A percentile compares a stretch with the other conserved stretches of the same genome.
These are phyloP conservation scores for Cercospora beticola DNA, from an alignment of 2,329 filamentous ascomycete genomes.

Conservation along the genomic window DNA sequence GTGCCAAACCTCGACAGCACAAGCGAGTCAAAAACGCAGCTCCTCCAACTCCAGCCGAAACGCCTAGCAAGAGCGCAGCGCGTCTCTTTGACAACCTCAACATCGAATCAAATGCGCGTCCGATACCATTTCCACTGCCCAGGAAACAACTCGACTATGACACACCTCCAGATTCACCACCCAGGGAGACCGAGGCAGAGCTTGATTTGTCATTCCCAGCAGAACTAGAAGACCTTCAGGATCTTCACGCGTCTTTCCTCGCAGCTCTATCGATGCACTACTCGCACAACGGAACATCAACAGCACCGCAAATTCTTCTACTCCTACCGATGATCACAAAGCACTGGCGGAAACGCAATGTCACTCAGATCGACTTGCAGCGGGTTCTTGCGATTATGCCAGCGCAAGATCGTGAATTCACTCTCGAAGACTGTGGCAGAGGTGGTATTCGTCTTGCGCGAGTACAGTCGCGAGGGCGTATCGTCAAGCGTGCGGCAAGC, in stretches of 20 bases:
- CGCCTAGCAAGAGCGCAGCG: slow-evolving; percentile 38
- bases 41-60: slow-evolving; percentile 35
- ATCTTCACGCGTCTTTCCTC: slow-evolving; percentile 51
- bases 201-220: slow-evolving; percentile 37
- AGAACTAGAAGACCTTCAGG: slow-evolving; percentile 46
- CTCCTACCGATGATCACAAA: slow-evolving; percentile 45
- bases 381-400: slow-evolving; percentile 45
- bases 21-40: slow-evolving; percentile 37
- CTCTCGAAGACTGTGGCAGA: slow-evolving; percentile 34
- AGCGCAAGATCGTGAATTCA: slow-evolving; percentile 24
- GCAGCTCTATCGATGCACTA: slow-evolving; percentile 52
- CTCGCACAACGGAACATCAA: slow-evolving; percentile 50
- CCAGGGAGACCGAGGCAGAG: slow-evolving; percentile 15
- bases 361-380: slow-evolving; percentile 49
- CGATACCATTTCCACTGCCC: slow-evolving; percentile 26
- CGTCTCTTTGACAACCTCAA: slow-evolving; percentile 39
- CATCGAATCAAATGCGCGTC: slow-evolving; percentile 27
- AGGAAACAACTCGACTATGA: slow-evolving; percentile 28
- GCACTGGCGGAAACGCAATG: slow-evolving; percentile 48
- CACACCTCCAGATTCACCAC: slow-evolving; percentile 38
- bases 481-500: slow-evolving; percentile 25
- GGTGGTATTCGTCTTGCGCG: slow-evolving; percentile 32
- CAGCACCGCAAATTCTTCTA: slow-evolving; percentile 44
- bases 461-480: slow-evolving; percentile 21
- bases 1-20: slow-evolving; percentile 16